Conservation (phyloP, 129 eudicot genomes). For the Artemisia tridentata region DNA sequence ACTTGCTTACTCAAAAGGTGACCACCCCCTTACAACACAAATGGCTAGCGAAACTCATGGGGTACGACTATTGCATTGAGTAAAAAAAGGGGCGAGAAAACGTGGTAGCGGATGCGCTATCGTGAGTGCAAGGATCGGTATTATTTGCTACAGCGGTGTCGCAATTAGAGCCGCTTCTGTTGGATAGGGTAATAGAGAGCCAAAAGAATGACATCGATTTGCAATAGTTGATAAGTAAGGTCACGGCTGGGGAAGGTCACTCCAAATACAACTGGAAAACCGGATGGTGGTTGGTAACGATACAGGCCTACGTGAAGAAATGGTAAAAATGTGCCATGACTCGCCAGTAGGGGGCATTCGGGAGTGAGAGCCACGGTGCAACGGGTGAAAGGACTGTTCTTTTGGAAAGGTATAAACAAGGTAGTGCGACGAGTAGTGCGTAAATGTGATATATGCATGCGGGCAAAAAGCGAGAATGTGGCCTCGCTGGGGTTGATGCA, state of each 20-base stretch:
- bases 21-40: neutral
- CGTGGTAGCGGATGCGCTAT: neutral
- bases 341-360: neutral
- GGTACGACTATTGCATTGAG: neutral
- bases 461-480: neutral
- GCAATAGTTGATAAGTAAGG: neutral
- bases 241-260: neutral
- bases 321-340: neutral
- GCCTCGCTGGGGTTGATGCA: neutral
- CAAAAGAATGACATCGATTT: neutral
- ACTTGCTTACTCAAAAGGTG: neutral
- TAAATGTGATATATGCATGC: neutral
- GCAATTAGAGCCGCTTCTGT: neutral
- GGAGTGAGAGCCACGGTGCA: neutral
- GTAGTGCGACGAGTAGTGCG: neutral
- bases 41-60: neutral
- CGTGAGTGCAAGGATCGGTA: neutral
- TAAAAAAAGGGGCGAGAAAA: neutral
- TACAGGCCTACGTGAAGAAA: neutral
- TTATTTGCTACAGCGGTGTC: neutral
- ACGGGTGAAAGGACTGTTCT: neutral
- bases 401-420: neutral
- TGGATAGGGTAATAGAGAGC: neutral
- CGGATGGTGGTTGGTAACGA: neutral
- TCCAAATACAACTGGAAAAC: neutral